Evolutionary conservation across 208 protist genomes (phyloP).

Genomic region (Leishmania turanica): DNA sequence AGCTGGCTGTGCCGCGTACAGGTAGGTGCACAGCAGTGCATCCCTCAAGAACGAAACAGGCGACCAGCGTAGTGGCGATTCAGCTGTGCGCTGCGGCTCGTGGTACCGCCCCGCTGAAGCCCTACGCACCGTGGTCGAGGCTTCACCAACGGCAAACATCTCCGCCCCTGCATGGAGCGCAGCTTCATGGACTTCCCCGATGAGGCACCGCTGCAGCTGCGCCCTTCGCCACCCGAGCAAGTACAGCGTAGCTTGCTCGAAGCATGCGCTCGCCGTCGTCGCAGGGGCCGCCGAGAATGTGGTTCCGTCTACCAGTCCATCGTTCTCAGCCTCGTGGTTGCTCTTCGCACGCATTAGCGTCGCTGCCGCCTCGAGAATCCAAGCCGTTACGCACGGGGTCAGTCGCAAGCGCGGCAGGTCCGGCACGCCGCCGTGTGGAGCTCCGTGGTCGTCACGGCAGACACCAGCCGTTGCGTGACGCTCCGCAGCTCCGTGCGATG

Average conservation of each 20-base stretch:
- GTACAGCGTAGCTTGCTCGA: constrained; percentile 13
- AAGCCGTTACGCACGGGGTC: constrained; percentile 22
- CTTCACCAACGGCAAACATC: neutral
- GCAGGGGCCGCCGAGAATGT: neutral
- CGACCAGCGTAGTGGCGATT: constrained; percentile 22
- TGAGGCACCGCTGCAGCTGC: constrained; percentile 19
- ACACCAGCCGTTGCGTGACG: neutral
- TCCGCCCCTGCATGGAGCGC: neutral
- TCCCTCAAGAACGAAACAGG: constrained; percentile 37
- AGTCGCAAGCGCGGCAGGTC: constrained; percentile 6
- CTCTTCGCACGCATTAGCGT: neutral
- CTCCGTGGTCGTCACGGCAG: neutral
- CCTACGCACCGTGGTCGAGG: neutral
- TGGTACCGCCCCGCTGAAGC: neutral
- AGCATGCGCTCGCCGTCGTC: constrained; percentile 5
- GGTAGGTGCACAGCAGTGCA: constrained; percentile 11
- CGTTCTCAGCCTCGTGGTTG: neutral
- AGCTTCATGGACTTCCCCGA: neutral
- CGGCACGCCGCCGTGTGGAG: neutral
- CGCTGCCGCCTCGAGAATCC: constrained; percentile 18
- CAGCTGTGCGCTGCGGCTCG: neutral
- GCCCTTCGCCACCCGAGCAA: constrained; percentile 22
- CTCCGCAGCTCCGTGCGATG: neutral
- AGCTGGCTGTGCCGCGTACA: neutral
- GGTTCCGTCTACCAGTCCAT: neutral